Conservation (phyloP, 768 basidiomycete genomes). For the Panaeolus cyanescens region DNA sequence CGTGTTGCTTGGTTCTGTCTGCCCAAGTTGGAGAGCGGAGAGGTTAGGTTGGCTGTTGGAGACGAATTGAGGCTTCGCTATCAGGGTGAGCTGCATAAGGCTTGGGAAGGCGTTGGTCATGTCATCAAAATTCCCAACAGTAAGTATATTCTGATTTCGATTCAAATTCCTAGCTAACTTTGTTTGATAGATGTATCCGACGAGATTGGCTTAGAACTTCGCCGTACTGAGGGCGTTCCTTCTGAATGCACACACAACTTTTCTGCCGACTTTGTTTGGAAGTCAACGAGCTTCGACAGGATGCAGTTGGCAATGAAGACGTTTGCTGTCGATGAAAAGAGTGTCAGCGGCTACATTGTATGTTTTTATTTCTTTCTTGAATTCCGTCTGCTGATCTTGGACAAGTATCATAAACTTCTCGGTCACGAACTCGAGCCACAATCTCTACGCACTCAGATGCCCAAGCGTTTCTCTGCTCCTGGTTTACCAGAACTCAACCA, state of each 20-base stretch:
- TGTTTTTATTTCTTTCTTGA: conserved; percentile 30
- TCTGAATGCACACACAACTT: conserved; percentile 94
- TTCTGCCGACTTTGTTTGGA: conserved; percentile 99
- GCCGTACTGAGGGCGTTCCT: conserved; percentile 90
- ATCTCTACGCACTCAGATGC: conserved; percentile 88
- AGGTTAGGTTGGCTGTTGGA: conserved; percentile 94
- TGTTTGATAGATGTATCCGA: conserved; percentile 82
- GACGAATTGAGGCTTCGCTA: conserved; percentile 94
- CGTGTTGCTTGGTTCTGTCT: conserved; percentile 97
- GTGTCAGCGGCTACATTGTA: conserved; percentile 97
- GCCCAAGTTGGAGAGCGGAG: conserved; percentile 97
- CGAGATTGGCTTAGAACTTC: conserved; percentile 93
- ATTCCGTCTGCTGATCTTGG: conserved; percentile 8
- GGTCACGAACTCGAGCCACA: conserved; percentile 98
- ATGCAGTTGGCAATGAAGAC: conserved; percentile 99
- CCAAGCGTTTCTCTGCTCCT: conserved; percentile 95
- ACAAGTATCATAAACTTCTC: conserved; percentile 96
- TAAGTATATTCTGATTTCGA: conserved; percentile 40
- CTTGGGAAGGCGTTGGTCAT: conserved; percentile 98
- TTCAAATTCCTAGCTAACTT: conserved; percentile 10
- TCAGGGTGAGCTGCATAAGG: conserved; percentile 83
- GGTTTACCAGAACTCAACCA: conserved; percentile 98
- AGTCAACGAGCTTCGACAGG: conserved; percentile 98
- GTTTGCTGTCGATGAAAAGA: conserved; percentile 98
- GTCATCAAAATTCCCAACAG: conserved; percentile 99